A percentile compares a stretch with the other conserved stretches of the same genome.
phyloP scores from a whole-genome alignment of 139 green algal genomes.

The Coelastrella sp. region DNA sequence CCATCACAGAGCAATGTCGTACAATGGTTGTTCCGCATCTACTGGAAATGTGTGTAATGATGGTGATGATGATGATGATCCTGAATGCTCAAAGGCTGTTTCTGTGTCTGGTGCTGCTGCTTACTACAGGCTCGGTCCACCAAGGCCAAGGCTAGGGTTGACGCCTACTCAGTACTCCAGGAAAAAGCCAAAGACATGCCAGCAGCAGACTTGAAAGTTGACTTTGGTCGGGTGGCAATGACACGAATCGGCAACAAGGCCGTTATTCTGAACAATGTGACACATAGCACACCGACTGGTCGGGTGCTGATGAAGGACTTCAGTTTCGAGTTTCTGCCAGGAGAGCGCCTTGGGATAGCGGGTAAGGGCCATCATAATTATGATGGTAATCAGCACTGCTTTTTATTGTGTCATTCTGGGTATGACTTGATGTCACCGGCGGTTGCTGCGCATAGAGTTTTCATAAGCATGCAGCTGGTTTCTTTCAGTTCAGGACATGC shows the following conservation, averaged over 20 bases:
- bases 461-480: no score
- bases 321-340: conserved; percentile 71
- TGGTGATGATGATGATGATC: no score
- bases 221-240: conserved; percentile 65
- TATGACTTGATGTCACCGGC: no score
- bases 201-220: conserved; percentile 53
- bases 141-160: conserved; percentile 49
- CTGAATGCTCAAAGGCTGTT: no score
- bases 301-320: conserved; percentile 67
- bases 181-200: conserved; percentile 57
- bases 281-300: conserved; percentile 37
- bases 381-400: no score
- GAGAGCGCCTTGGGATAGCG: conserved; percentile 81
- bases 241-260: conserved; percentile 63
- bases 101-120: no score
- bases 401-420: no score
- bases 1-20: no score
- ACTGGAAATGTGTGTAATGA: no score
- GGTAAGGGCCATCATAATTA: neutral
- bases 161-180: conserved; percentile 74
- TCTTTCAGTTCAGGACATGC: no score
- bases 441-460: no score
- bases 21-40: no score
- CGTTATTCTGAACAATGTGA: conserved; percentile 56
- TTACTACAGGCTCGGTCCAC: conserved; percentile 33